Conservation (phyloP, 306 rosid species). For the Lupinus albus region DNA sequence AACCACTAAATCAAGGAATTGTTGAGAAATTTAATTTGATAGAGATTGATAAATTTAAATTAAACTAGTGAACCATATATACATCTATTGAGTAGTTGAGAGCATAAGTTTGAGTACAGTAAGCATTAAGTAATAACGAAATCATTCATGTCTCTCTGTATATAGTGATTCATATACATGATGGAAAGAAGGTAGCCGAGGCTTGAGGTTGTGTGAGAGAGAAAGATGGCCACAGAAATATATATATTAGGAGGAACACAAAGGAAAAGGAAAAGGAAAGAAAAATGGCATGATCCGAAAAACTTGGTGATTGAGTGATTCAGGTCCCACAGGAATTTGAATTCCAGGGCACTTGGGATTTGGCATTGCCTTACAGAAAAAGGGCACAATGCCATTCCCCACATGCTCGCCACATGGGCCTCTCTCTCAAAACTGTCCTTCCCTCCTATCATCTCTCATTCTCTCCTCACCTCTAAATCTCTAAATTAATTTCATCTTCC, state of each 20-base stretch:
- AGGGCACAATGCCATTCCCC: constrained; percentile 50
- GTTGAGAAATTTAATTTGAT: no score
- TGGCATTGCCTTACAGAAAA: constrained; percentile 47
- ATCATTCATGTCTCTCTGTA: no score
- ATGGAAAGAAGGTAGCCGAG: no score
- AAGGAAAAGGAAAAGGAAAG: constrained; percentile 10
- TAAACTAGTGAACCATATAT: no score
- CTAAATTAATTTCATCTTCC: not conserved
- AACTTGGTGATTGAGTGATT: constrained; percentile 55
- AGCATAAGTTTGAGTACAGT: not conserved
- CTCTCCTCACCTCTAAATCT: not conserved
- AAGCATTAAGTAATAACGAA: no score
- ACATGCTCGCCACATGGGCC: constrained; percentile 69
- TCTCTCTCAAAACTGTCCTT: constrained; percentile 49
- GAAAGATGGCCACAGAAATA: no score
- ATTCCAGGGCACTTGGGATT: constrained; percentile 58
- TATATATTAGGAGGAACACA: not conserved
- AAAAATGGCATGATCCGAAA: constrained; percentile 73
- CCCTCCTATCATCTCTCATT: not conserved
- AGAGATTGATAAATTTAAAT: no score
- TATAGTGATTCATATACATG: no score
- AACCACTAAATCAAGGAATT: no score
- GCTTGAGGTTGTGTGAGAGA: no score
- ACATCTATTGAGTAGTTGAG: not conserved
- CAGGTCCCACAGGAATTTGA: constrained; percentile 61